Base-by-base conservation (phyloP, 768 basidiomycete species). In the Leccinum broughii region DNA sequence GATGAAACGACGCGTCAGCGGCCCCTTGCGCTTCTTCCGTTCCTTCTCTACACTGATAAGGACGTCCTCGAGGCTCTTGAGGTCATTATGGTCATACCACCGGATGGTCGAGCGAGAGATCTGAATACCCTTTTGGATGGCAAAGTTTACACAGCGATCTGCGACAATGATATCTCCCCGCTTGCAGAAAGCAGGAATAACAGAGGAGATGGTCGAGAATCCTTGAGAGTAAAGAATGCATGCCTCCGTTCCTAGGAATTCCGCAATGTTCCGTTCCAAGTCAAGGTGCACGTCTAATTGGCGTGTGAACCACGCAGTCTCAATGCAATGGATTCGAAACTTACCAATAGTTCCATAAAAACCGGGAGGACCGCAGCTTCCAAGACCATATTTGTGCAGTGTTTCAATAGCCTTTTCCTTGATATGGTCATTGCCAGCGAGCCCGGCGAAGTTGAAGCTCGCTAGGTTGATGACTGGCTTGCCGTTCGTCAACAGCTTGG, bases 151-250 rank as follows among this genome's bases (percentile, higher is more conserved):
- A n/a, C 88, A 85, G n/a, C 93, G 87, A 74, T 99, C 96, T 4
- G 94, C 95, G n/a, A 99, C 92, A 68, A 99, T 95, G 69, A 99
- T 86, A 69, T 99, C 96, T 2, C 95, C 95, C 62, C 96, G 87
- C 73, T 99, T 98, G 81, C 91, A 93, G 76, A 98, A 99, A 1
- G 97, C 93, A 0, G 97, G 93, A 61, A 98, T 97, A 68, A 95
- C 93, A 14, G 94, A 96, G 4, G 92, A 87, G 64, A 93, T 86
- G 57, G 94, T 93, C 9, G 92, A 86, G 74, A 96, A 98, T 13
- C 88, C 89, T 77, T 98, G 96, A 1, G 95, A 89, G 73, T 98
- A 98, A 62, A 98, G 82, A 71, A 99, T 98, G 17, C 90, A 78
- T 3, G 88, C 80, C 71, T 98, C 94, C 2, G 92, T 87, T 10